Percentiles rank a stretch among this genome's conserved stretches.
These are phyloP conservation scores for Hordeum marinum DNA, from an alignment of 176 grass and related monocot genomes.

Conservation along the genomic window DNA sequence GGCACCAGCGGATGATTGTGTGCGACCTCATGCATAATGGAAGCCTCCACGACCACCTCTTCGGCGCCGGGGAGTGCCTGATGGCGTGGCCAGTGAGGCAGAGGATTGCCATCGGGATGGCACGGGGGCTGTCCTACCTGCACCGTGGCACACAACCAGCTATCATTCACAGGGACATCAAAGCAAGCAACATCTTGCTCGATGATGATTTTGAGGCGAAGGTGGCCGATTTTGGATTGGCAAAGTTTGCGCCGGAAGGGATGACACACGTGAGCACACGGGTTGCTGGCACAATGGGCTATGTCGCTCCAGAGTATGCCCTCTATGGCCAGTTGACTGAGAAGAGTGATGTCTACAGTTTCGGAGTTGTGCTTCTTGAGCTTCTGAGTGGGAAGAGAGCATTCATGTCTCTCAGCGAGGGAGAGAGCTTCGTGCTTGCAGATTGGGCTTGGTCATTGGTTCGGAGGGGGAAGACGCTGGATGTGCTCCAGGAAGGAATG, in stretches of 20 bases:
- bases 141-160: conserved; percentile 56
- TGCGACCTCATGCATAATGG: conserved; percentile 93
- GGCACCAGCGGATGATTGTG: conserved; percentile 87
- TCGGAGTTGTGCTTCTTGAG: conserved; percentile 85
- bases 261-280: conserved; percentile 93
- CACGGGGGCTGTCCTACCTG: conserved; percentile 69
- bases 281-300: conserved; percentile 82
- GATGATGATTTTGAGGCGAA: conserved; percentile 77
- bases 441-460: conserved; percentile 96
- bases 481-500: conserved; percentile 89
- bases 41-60: conserved; percentile 88
- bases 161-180: conserved; percentile 99
- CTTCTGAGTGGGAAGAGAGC: conserved; percentile 82
- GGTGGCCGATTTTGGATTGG: conserved; percentile 92
- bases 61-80: conserved; percentile 30
- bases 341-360: conserved; percentile 93
- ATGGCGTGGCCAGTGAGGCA: conserved; percentile 69
- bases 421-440: conserved; percentile 64
- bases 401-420: conserved; percentile 68
- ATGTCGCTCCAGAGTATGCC: conserved; percentile 87
- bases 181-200: conserved; percentile 81
- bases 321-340: conserved; percentile 93
- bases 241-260: conserved; percentile 87
- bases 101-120: conserved; percentile 75
- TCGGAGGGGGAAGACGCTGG: conserved; percentile 41